Conservation (phyloP, 345 rosid species). For the Lepidium africanum region DNA sequence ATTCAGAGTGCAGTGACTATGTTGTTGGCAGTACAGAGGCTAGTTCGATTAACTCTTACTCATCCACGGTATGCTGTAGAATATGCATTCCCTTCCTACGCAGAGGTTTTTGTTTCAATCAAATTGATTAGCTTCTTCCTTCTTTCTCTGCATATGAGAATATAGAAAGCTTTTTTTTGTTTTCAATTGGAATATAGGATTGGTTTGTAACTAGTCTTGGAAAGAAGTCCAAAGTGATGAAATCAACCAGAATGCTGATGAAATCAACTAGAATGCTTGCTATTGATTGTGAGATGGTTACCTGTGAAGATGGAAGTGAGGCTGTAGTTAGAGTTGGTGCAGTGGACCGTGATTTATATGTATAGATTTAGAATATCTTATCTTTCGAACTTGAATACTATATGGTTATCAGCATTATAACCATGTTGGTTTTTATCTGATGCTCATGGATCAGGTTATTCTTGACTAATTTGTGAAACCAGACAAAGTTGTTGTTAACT, state of each 20-base stretch:
- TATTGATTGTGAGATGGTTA: constrained; percentile 99
- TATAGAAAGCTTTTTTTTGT: neutral
- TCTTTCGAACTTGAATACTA: neutral
- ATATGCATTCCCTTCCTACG: constrained; percentile 53
- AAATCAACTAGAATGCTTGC: constrained; percentile 50
- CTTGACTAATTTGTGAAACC: constrained; percentile 73
- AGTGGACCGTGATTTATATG: constrained; percentile 62
- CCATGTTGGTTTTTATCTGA: too few species aligned
- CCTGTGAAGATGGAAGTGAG: constrained; percentile 84
- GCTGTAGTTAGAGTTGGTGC: constrained; percentile 75
- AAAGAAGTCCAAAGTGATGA: constrained; percentile 36
- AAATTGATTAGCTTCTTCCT: neutral
- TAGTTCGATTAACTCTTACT: constrained; percentile 60
- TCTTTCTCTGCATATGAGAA: neutral
- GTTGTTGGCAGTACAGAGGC: constrained; percentile 62
- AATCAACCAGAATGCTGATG: too few species aligned
- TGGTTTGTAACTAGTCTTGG: constrained; percentile 55
- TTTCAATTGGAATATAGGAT: constrained; percentile 36
- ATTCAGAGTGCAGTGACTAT: too few species aligned
- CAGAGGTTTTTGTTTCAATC: constrained; percentile 44
- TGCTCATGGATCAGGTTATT: constrained; percentile 51
- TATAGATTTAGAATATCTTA: neutral
- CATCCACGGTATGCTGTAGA: constrained; percentile 39
- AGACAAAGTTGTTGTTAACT: constrained; percentile 50
- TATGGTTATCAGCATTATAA: neutral